A percentile compares a stretch with the other conserved stretches of the same genome.
Evolutionary conservation across 495 filamentous ascomycete species (phyloP).

Genomic region (Hypoxylon rickii): DNA sequence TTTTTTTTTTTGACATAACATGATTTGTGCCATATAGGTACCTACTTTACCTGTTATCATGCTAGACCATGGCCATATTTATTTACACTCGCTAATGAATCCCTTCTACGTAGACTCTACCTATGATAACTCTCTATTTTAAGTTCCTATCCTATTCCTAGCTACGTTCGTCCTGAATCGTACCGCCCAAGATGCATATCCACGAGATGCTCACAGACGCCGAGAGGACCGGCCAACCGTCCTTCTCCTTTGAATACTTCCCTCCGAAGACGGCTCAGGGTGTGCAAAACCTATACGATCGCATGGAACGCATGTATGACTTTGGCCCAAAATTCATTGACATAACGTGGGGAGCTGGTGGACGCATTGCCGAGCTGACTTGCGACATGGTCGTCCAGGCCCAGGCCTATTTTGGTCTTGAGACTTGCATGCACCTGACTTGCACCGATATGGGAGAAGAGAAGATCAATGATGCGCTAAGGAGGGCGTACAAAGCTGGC

Average conservation of each 20-base stretch:
- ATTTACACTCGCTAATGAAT: constrained; percentile 13
- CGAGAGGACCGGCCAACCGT: constrained; percentile 71
- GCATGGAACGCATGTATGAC: constrained; percentile 98
- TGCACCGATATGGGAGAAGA: constrained; percentile 96
- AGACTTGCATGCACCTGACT: constrained; percentile 99
- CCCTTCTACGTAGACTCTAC: constrained; percentile 9
- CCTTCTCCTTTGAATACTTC: constrained; percentile 99
- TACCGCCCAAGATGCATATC: constrained; percentile 70
- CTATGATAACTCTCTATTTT: constrained; percentile 3
- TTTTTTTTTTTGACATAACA: neutral
- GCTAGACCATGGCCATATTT: neutral
- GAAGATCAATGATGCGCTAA: constrained; percentile 86
- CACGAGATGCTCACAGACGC: constrained; percentile 87
- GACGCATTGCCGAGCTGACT: constrained; percentile 85
- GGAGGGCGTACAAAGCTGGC: constrained; percentile 88
- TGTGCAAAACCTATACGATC: constrained; percentile 99
- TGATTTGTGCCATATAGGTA: too few relatives aligned
- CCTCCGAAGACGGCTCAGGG: constrained; percentile 99
- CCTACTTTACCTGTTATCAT: too few relatives aligned
- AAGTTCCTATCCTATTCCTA: neutral
- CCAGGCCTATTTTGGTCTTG: constrained; percentile 93
- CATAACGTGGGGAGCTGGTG: constrained; percentile 98
- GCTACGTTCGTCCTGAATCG: neutral
- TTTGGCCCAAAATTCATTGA: constrained; percentile 95
- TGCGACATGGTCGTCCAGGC: constrained; percentile 98